These are phyloP conservation scores for Austroboletus niveus DNA, from an alignment of 1,284 basidiomycete species.

Conservation along the genomic window DNA sequence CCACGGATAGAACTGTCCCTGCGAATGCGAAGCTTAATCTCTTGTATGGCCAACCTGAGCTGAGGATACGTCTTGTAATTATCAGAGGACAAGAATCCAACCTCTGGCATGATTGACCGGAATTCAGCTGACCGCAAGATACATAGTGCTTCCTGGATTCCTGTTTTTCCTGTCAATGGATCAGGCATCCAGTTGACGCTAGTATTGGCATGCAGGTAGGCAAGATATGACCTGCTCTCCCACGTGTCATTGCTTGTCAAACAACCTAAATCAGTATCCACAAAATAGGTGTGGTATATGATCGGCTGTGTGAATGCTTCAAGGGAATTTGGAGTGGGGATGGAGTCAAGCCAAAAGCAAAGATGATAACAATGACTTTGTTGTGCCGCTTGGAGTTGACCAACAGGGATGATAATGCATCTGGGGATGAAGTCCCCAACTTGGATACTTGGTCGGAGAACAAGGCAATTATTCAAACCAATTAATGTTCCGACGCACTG, in stretches of 20 bases:
- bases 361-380: constrained; percentile 17
- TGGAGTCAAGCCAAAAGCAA: background rate
- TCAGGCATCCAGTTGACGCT: constrained; percentile 36
- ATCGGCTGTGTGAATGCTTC: background rate
- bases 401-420: background rate
- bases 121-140: constrained; percentile 38
- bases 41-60: background rate
- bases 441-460: constrained; percentile 24
- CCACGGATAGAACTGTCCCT: background rate
- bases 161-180: constrained; percentile 43
- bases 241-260: background rate
- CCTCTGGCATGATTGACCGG: constrained; percentile 35
- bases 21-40: background rate
- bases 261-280: background rate
- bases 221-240: background rate
- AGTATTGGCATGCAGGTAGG: constrained; percentile 25
- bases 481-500: constrained; percentile 21
- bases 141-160: constrained; percentile 46
- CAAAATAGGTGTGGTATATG: background rate
- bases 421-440: background rate
- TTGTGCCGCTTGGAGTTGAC: background rate
- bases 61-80: background rate
- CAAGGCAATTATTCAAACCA: constrained; percentile 36
- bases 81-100: background rate
- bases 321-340: constrained; percentile 1